These are phyloP conservation scores for Diaporthe batatas DNA, from an alignment of 2,329 filamentous ascomycete genomes.

Conservation along the genomic window DNA sequence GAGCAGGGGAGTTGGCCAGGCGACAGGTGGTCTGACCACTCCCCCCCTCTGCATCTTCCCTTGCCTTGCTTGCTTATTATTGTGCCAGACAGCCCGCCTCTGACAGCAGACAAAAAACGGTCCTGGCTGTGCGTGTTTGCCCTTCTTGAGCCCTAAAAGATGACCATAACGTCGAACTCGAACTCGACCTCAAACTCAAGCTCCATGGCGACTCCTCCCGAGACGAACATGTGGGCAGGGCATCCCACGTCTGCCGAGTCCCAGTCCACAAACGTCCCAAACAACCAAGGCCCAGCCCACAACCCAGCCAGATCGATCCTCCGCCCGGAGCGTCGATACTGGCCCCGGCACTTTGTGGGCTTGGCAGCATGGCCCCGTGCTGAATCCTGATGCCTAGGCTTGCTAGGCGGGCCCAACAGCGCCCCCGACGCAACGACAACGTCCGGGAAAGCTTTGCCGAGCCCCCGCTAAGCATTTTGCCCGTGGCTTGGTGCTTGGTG, in stretches of 20 bases:
- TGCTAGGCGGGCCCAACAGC: neutral
- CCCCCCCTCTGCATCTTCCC: too few relatives aligned
- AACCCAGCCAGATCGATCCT: neutral
- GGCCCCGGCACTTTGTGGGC: constrained; percentile 6
- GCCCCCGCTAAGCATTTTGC: constrained; percentile 25
- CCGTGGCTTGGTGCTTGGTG: constrained; percentile 1
- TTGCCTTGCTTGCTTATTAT: neutral
- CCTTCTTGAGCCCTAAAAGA: neutral
- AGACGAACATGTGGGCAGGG: constrained; percentile 6
- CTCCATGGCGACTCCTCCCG: neutral
- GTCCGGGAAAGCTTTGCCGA: constrained; percentile 29
- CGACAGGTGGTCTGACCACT: neutral
- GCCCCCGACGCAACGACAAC: neutral
- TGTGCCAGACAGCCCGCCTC: neutral
- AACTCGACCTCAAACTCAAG: too few relatives aligned
- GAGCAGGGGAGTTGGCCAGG: neutral
- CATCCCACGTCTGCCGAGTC: neutral
- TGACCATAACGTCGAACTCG: neutral
- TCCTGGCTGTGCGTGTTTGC: neutral
- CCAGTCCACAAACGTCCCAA: too few relatives aligned
- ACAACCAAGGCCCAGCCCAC: neutral
- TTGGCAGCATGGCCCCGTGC: constrained; percentile 27
- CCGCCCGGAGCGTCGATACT: neutral
- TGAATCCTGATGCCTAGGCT: constrained; percentile 14
- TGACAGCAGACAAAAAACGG: neutral